Conservation (phyloP, 768 basidiomycete genomes). For the Infundibulicybe gibba region DNA sequence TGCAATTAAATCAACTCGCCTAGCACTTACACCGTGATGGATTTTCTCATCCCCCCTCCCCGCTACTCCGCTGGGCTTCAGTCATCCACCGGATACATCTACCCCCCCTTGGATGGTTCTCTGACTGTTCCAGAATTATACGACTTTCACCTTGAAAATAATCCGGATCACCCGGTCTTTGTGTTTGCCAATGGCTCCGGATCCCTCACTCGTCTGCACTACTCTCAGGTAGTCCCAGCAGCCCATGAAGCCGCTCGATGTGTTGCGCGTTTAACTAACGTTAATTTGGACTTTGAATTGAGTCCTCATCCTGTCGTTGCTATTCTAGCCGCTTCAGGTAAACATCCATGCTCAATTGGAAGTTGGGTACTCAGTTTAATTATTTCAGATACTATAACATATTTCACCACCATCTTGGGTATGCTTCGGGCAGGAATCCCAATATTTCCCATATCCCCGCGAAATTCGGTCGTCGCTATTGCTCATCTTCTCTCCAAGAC, state of each 20-base stretch:
- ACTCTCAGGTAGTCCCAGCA: too few species aligned
- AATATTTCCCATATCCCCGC: constrained; percentile 29
- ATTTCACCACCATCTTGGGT: constrained; percentile 25
- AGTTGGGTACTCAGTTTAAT: constrained; percentile 14
- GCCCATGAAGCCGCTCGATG: too few species aligned
- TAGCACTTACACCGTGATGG: too few species aligned
- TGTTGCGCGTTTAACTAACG: too few species aligned
- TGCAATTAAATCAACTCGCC: too few species aligned
- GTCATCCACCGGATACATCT: too few species aligned
- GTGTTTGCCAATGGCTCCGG: constrained; percentile 5
- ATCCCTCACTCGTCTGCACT: too few species aligned
- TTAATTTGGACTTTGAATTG: too few species aligned
- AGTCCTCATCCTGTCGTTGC: too few species aligned
- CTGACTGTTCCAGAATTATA: constrained; percentile 27
- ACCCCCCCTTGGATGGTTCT: constrained; percentile 22
- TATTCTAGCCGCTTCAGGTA: too few species aligned
- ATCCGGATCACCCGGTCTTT: constrained; percentile 27
- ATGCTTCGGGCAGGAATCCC: constrained; percentile 31
- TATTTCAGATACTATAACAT: constrained; percentile 25
- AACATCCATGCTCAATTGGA: too few species aligned
- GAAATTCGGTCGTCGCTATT: constrained; percentile 41
- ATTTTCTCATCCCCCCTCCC: constrained; percentile 39
- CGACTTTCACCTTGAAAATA: constrained; percentile 26
- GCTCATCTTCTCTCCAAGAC: constrained; percentile 31
- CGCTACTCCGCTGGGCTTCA: too few species aligned